These are phyloP conservation scores for Psidium guajava DNA, from an alignment of 345 rosid genomes.

Conservation along the genomic window DNA sequence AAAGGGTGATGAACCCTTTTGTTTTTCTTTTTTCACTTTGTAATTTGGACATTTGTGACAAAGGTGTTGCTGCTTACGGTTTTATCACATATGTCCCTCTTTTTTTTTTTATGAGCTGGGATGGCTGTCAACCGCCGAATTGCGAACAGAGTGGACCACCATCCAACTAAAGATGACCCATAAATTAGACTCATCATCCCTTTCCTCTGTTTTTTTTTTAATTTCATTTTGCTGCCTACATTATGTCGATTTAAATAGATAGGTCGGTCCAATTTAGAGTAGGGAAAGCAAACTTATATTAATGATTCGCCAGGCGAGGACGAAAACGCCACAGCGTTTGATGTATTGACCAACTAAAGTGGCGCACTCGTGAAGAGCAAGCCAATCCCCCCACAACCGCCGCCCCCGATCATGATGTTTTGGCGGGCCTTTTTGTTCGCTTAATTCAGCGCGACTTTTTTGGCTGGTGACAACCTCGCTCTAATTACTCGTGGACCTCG, in stretches of 20 bases:
- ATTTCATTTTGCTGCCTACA: background rate
- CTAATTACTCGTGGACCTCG: background rate
- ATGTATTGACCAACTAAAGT: no score
- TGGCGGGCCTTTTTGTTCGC: background rate
- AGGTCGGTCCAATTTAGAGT: background rate
- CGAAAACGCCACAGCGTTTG: no score
- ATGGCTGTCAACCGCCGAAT: background rate
- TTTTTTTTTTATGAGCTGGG: background rate
- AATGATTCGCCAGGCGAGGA: fast-evolving
- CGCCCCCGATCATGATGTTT: background rate
- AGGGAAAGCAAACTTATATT: background rate
- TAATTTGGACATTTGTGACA: background rate
- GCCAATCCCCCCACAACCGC: background rate
- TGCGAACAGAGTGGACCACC: background rate
- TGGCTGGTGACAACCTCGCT: background rate
- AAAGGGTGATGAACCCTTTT: background rate
- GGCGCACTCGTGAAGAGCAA: background rate
- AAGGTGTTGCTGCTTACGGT: background rate
- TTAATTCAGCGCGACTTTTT: background rate
- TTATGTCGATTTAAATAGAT: background rate
- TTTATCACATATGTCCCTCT: background rate
- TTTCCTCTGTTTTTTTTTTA: background rate
- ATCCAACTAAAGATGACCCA: background rate
- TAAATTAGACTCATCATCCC: background rate
- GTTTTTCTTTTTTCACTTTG: no score